Percentiles rank a stretch among this genome's conserved stretches.
phyloP scores from a whole-genome alignment of 768 basidiomycete genomes.

The Mycena pura region DNA sequence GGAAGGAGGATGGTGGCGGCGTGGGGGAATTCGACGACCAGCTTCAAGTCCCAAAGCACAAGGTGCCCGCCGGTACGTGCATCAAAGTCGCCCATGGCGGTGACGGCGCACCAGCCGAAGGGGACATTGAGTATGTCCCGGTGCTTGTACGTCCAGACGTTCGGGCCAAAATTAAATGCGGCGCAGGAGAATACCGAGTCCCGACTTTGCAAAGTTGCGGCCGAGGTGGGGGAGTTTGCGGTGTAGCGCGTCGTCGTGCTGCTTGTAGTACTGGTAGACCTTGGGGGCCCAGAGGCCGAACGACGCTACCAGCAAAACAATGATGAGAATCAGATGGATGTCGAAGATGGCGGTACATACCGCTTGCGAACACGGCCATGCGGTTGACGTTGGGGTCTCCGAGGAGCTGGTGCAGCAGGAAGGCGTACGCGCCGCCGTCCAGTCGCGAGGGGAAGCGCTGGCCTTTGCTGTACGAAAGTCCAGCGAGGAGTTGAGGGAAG shows the following conservation, averaged over 20 bases:
- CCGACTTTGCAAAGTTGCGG: constrained; percentile 24
- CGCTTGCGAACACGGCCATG: no score
- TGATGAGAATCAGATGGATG: no score
- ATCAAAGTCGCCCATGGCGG: constrained; percentile 36
- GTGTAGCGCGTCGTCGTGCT: not conserved
- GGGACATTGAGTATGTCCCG: constrained; percentile 39
- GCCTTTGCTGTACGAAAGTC: no score
- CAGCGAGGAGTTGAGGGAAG: no score
- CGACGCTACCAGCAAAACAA: no score
- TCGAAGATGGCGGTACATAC: no score
- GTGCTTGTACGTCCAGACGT: constrained; percentile 27
- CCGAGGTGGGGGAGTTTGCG: not conserved
- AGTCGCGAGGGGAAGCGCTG: no score
- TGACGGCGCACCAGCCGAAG: constrained; percentile 40
- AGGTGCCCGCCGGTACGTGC: constrained; percentile 37
- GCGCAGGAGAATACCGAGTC: constrained; percentile 34
- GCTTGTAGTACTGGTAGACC: no score
- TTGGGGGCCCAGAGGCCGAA: no score
- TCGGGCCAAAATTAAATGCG: constrained; percentile 39
- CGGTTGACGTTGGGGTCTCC: no score
- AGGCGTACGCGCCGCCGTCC: no score
- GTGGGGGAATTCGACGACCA: constrained; percentile 34
- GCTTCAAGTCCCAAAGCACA: constrained; percentile 35
- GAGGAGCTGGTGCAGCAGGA: no score
- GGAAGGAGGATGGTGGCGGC: constrained; percentile 36